phyloP scores from a whole-genome alignment of 2,329 filamentous ascomycete species.

The Penicillium corylophilum region DNA sequence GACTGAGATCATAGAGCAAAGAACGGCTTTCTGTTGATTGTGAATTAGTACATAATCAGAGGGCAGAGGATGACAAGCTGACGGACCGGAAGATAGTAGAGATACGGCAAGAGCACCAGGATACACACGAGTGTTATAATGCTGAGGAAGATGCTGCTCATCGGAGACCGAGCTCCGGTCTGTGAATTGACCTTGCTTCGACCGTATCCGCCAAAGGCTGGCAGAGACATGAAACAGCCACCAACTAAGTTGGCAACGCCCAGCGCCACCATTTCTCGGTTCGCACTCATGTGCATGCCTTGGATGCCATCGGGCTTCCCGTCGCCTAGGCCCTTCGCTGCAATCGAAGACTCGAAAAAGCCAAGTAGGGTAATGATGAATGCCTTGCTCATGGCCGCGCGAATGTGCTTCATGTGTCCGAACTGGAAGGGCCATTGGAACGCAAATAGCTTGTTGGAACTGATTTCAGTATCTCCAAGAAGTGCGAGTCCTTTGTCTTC shows the following conservation, averaged over 20 bases:
- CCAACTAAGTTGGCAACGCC: slow-evolving; percentile 89
- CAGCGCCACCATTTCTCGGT: slow-evolving; percentile 88
- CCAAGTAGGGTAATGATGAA: slow-evolving; percentile 92
- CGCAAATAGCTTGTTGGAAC: slow-evolving; percentile 68
- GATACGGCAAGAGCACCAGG: slow-evolving; percentile 79
- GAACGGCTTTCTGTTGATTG: slow-evolving; percentile 72
- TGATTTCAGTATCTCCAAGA: slow-evolving; percentile 75
- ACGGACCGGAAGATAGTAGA: slow-evolving; percentile 92
- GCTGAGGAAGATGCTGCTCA: slow-evolving; percentile 87
- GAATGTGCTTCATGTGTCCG: slow-evolving; percentile 75
- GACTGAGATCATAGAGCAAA: slow-evolving; percentile 91
- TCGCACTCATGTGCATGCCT: slow-evolving; percentile 80
- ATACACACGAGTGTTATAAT: slow-evolving; percentile 79
- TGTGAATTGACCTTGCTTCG: slow-evolving; percentile 92
- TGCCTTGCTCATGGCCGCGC: slow-evolving; percentile 82
- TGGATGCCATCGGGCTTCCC: slow-evolving; percentile 65
- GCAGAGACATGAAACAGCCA: slow-evolving; percentile 86
- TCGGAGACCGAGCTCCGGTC: slow-evolving; percentile 87
- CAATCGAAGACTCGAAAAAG: slow-evolving; percentile 98
- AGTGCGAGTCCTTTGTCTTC: slow-evolving; percentile 76
- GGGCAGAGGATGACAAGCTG: not conserved
- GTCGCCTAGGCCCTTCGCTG: slow-evolving; percentile 80
- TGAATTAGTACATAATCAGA: slow-evolving; percentile 3
- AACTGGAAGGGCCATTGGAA: slow-evolving; percentile 84
- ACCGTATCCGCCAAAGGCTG: slow-evolving; percentile 93